These are phyloP conservation scores for Metschnikowia gelsemii DNA, from an alignment of 805 yeast genomes.

Conservation along the genomic window DNA sequence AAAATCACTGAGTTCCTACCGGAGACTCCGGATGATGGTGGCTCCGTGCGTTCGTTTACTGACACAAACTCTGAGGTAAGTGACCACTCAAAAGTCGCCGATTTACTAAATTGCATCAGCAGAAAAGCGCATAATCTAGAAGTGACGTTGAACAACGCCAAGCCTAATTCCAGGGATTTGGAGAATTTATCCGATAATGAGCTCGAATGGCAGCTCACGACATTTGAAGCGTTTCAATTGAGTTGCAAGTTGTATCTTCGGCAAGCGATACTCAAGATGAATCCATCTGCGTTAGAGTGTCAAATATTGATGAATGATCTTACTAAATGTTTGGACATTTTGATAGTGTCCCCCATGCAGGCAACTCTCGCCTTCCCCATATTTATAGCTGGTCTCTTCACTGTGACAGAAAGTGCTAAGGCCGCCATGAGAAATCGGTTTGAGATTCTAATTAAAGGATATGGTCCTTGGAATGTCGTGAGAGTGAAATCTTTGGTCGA, in stretches of 20 bases:
- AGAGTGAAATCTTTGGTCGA: conserved; percentile 46
- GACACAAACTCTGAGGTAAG: conserved; percentile 2
- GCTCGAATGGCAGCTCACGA: conserved; percentile 61
- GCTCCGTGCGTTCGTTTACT: background rate
- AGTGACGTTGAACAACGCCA: conserved; percentile 44
- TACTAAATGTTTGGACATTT: conserved; percentile 54
- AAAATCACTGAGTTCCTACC: background rate
- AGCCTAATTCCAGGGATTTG: conserved; percentile 53
- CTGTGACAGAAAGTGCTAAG: conserved; percentile 53
- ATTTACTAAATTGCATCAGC: conserved; percentile 27
- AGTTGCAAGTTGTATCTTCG: conserved; percentile 66
- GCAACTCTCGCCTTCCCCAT: conserved; percentile 74
- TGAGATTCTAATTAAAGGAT: conserved; percentile 56
- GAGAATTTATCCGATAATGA: conserved; percentile 44
- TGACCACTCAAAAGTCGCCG: conserved; percentile 12
- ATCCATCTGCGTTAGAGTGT: conserved; percentile 62
- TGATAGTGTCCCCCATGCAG: conserved; percentile 66
- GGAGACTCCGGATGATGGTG: conserved; percentile 5
- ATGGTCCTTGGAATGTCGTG: conserved; percentile 62
- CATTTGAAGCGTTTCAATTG: conserved; percentile 70
- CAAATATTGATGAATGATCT: conserved; percentile 58
- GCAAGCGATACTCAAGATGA: conserved; percentile 60
- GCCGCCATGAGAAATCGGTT: conserved; percentile 51
- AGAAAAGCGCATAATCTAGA: conserved; percentile 45
- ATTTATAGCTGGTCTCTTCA: conserved; percentile 73